Percentiles rank a stretch among this genome's conserved stretches.
These are phyloP conservation scores for Filosporella fistucella DNA, from an alignment of 495 filamentous ascomycete species.

Conservation along the genomic window DNA sequence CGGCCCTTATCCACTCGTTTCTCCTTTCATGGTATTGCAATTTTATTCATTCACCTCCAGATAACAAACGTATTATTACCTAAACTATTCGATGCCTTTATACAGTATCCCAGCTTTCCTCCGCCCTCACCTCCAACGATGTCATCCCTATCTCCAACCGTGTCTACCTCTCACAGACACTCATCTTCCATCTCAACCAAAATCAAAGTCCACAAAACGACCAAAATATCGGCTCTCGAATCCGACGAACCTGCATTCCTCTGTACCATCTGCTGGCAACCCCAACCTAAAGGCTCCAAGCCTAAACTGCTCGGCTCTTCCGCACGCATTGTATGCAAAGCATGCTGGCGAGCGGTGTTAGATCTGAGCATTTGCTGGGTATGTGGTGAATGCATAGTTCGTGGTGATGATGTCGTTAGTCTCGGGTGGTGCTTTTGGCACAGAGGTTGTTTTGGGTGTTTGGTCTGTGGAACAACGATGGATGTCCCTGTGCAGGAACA, in stretches of 20 bases:
- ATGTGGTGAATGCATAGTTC: slow-evolving; percentile 39
- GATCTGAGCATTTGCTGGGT: slow-evolving; percentile 44
- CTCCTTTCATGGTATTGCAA: too few species aligned
- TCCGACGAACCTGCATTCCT: slow-evolving; percentile 28
- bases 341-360: slow-evolving; percentile 34
- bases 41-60: too few species aligned
- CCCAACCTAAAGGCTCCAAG: slow-evolving; percentile 20
- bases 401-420: slow-evolving; percentile 39
- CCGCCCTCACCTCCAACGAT: too few species aligned
- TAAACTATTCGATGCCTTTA: too few species aligned
- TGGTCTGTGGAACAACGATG: slow-evolving; percentile 32
- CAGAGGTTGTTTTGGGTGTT: slow-evolving; percentile 39
- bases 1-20: too few species aligned
- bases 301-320: slow-evolving; percentile 23
- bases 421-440: slow-evolving; percentile 49
- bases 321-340: slow-evolving; percentile 33
- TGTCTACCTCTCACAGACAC: too few species aligned
- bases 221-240: too few species aligned
- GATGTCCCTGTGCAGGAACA: neutral
- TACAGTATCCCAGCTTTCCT: too few species aligned
- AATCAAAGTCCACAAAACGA: too few species aligned
- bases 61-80: too few species aligned
- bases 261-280: slow-evolving; percentile 44
- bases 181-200: too few species aligned
- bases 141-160: too few species aligned